Evolutionary conservation across 495 filamentous ascomycete species (phyloP).

Genomic region (Paragyromitra xinjiangensis): DNA sequence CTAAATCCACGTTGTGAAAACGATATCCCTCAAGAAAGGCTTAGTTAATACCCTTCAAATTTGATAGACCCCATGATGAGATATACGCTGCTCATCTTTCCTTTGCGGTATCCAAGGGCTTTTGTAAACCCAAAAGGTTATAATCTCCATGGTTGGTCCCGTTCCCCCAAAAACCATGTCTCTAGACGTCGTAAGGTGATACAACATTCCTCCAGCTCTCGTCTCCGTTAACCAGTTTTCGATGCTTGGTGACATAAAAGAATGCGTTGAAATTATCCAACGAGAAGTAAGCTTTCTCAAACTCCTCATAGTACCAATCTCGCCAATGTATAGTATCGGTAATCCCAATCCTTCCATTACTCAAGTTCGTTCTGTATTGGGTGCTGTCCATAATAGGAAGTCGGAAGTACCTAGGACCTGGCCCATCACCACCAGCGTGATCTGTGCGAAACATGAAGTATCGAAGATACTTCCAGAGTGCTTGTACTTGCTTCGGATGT

Average conservation of each 20-base stretch:
- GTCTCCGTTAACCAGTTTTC: conserved; percentile 31
- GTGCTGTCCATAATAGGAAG: conserved; percentile 16
- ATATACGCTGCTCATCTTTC: background rate
- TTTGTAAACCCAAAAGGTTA: background rate
- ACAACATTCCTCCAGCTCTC: conserved; percentile 34
- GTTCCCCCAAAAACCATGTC: background rate
- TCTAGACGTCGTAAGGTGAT: conserved; percentile 43
- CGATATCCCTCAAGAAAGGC: background rate
- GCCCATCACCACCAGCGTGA: conserved; percentile 4
- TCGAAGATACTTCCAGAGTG: conserved; percentile 47
- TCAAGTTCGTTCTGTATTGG: conserved; percentile 3
- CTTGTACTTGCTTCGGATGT: conserved; percentile 45
- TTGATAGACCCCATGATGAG: background rate
- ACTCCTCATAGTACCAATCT: conserved; percentile 43
- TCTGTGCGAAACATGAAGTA: conserved; percentile 28
- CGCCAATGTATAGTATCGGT: conserved; percentile 36
- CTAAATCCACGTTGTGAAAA: background rate
- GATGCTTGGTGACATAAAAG: conserved; percentile 39
- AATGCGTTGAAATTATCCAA: conserved; percentile 46
- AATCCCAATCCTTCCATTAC: conserved; percentile 10
- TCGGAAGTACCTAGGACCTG: conserved; percentile 3
- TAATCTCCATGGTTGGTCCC: background rate
- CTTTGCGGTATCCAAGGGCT: background rate
- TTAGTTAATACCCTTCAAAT: background rate
- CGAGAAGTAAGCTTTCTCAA: conserved; percentile 29